A percentile compares a stretch with the other conserved stretches of the same genome.
Conservation (phyloP, 2,329 filamentous ascomycete species). For the Penicillium janthinellum region DNA sequence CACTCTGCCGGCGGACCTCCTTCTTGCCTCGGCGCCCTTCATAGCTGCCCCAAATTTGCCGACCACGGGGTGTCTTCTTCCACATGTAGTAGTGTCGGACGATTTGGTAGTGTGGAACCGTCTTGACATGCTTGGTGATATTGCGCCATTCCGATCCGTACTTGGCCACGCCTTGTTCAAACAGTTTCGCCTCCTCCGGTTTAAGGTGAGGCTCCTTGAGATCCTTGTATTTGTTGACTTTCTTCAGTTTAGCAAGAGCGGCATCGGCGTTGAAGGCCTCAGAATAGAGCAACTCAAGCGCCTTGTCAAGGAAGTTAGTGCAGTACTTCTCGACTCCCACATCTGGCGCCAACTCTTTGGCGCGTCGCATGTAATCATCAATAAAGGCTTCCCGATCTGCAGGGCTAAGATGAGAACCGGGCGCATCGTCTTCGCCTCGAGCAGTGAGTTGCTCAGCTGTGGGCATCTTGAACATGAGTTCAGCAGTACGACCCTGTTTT, state of each 20-base stretch:
- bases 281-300: constrained; percentile 71
- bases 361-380: constrained; percentile 73
- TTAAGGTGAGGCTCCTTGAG: constrained; percentile 84
- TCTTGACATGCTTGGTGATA: constrained; percentile 79
- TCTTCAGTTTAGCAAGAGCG: constrained; percentile 70
- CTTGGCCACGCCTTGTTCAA: constrained; percentile 87
- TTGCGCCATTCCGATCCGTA: constrained; percentile 86
- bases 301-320: constrained; percentile 86
- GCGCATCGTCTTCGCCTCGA: constrained; percentile 47
- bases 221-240: constrained; percentile 66
- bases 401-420: constrained; percentile 37
- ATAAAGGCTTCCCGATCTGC: constrained; percentile 60
- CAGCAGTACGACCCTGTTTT: constrained; percentile 74
- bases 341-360: constrained; percentile 64
- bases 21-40: constrained; percentile 88
- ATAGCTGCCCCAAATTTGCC: constrained; percentile 86
- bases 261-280: constrained; percentile 70
- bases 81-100: constrained; percentile 96
- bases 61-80: constrained; percentile 90
- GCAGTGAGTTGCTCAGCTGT: constrained; percentile 51
- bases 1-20: constrained; percentile 67
- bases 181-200: constrained; percentile 78
- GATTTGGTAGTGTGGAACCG: constrained; percentile 74
- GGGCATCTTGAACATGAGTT: constrained; percentile 77
- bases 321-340: constrained; percentile 73